Evolutionary conservation across 495 filamentous ascomycete genomes (phyloP), one percentile per base, ranked within the genome.

Genomic region (Chaetomium tenue): DNA sequence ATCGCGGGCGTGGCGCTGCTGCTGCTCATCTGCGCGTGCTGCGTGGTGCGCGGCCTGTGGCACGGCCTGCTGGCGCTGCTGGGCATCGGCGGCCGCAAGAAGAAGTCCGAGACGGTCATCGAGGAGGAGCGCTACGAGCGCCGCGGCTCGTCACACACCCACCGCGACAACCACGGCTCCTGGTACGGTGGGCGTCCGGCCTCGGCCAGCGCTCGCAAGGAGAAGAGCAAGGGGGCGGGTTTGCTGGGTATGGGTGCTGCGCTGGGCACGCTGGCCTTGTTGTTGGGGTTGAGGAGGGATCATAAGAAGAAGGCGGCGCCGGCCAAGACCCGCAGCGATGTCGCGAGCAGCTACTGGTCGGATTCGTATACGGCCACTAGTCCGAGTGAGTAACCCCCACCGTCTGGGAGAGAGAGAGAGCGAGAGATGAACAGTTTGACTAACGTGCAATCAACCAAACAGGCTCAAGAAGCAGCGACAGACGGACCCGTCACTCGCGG

Each of bases 231-330:
- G 64, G 83, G 86, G 42, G 74, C 74, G 1, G 82, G 81, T 37
- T 78, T 86, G 70, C 77, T 89, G 18, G 84, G 82, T 46, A 70
- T 84, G 53, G 87, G 83, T 6, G 88, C 87, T 13, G 80, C 87
- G 3, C 76, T 92, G 44, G 84, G 85, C 54, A 87, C 84, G 25
- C 72, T 92, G 66, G 88, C 88, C 58, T 76, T 92, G 28, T 79
- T 90, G 46, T 79, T 97, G 55, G 92, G 91, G n/a, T 68, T 96
- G 74, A 89, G 84, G 80, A 84, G 88, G 68, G 83, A 89, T 58
- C 78, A 83, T 55, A 83, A 72, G 76, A 84, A 75, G 76, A 42
- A 68, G 54, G 64, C 61, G 39, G 67, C 68, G 28, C 16, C 44
- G 20, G 74, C 70, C 72, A 81, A 70, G 78, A 77, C 78, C 77